Conservation (phyloP, 2,329 filamentous ascomycete species). For the Beauveria medogensis region DNA sequence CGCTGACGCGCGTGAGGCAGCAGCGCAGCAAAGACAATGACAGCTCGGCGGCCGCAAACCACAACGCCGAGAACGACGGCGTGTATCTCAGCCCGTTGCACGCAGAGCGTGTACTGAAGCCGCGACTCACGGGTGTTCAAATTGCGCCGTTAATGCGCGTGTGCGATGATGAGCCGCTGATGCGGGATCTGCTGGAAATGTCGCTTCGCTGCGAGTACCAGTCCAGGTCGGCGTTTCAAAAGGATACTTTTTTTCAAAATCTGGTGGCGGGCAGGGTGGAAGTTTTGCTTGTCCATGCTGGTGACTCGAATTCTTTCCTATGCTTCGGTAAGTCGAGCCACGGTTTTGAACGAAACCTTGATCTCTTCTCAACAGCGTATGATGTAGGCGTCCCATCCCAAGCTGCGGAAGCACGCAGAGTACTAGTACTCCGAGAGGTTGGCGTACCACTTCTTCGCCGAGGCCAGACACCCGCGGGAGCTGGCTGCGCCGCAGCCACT, state of each 20-base stretch:
- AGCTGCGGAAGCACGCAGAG: constrained; percentile 20
- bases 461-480: constrained; percentile 26
- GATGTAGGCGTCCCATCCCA: constrained; percentile 20
- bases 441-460: constrained; percentile 25
- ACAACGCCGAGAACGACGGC: background rate
- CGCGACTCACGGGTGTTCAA: constrained; percentile 18
- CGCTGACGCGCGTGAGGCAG: background rate
- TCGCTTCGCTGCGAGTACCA: constrained; percentile 17
- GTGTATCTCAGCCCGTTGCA: constrained; percentile 23
- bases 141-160: constrained; percentile 14
- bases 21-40: background rate
- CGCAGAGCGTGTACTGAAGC: constrained; percentile 23
- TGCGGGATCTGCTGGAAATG: constrained; percentile 11
- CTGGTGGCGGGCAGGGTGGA: background rate
- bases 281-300: constrained; percentile 13
- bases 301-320: constrained; percentile 15
- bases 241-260: constrained; percentile 16
- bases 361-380: too few relatives aligned
- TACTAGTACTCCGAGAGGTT: constrained; percentile 26
- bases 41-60: background rate
- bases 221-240: constrained; percentile 12
- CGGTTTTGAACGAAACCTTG: too few relatives aligned
- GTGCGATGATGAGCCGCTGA: constrained; percentile 11
- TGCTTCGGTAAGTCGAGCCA: background rate
- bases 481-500: constrained; percentile 12